Evolutionary conservation across 352 stramenopile species (phyloP).

Genomic region (Pythium brachiatum): DNA sequence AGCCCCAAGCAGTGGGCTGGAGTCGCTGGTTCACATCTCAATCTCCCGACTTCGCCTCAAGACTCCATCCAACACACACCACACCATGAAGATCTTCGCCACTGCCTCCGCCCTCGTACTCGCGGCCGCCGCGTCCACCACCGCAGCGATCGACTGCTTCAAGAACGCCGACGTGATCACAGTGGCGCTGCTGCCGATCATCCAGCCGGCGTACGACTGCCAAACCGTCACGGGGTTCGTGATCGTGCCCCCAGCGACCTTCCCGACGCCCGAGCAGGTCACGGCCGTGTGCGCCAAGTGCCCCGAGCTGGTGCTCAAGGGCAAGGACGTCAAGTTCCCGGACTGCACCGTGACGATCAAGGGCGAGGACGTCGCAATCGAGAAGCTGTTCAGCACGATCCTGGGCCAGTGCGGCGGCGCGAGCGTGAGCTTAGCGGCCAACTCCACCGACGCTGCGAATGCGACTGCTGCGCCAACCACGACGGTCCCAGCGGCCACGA

Average conservation of each 20-base stretch:
- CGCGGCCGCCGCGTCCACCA: conserved; percentile 7
- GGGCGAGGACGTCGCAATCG: not conserved
- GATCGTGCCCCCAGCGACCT: conserved; percentile 1
- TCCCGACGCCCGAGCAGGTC: conserved; percentile 14
- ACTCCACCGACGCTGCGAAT: not conserved
- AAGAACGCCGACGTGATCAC: conserved; percentile 11
- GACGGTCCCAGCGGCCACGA: not conserved
- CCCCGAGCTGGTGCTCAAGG: conserved; percentile 5
- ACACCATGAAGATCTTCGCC: conserved; percentile 23
- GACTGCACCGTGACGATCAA: conserved; percentile 14
- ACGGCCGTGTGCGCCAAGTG: conserved; percentile 18
- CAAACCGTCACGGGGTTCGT: conserved; percentile 11
- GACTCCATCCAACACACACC: not conserved
- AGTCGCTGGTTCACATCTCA: not conserved
- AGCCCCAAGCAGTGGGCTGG: too few relatives aligned
- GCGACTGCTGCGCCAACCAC: not conserved
- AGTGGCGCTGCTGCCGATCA: conserved; percentile 2
- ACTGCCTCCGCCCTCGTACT: conserved; percentile 4
- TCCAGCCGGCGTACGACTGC: conserved; percentile 10
- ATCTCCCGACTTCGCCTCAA: not conserved
- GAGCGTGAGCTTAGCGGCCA: too few relatives aligned
- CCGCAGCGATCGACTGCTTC: conserved; percentile 7
- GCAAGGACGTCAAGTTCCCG: conserved; percentile 11
- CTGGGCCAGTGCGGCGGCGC: conserved; percentile 7
- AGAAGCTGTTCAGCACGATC: conserved; percentile 12